These are phyloP conservation scores for Brassica hybrid DNA, from an alignment of 441 rosid genomes.

Conservation along the genomic window DNA sequence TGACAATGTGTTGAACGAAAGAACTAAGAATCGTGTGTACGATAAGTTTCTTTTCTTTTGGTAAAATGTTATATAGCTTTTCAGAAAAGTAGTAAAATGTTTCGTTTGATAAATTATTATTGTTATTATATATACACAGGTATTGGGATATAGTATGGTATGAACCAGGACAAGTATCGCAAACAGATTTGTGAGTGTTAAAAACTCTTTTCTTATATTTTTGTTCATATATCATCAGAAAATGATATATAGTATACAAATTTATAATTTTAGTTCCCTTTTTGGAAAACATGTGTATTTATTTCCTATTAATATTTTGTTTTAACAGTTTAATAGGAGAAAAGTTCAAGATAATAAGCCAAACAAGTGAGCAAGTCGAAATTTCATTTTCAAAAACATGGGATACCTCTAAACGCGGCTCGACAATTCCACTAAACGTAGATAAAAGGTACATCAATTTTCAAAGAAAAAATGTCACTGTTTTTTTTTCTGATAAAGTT, in stretches of 20 bases:
- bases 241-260: background rate
- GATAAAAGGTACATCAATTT: slow-evolving; percentile 65
- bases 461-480: background rate
- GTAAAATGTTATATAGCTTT: background rate
- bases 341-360: slow-evolving; percentile 48
- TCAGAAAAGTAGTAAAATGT: background rate
- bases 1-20: slow-evolving; percentile 74
- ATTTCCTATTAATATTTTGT: background rate
- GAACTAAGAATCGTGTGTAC: slow-evolving; percentile 49
- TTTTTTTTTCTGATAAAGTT: background rate
- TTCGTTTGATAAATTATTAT: background rate
- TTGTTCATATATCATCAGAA: background rate
- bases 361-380: slow-evolving; percentile 61
- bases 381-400: slow-evolving; percentile 67
- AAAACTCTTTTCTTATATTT: background rate
- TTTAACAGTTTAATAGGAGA: slow-evolving; percentile 54
- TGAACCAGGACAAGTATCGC: slow-evolving; percentile 14
- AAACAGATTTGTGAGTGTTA: slow-evolving; percentile 31
- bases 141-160: slow-evolving; percentile 46
- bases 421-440: slow-evolving; percentile 59
- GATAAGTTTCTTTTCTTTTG: background rate
- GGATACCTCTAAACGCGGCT: slow-evolving; percentile 35
- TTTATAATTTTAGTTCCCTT: background rate
- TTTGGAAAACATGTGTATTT: background rate
- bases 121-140: slow-evolving; percentile 17